Percentiles rank a stretch among this genome's conserved stretches.
These are phyloP conservation scores for Ophiocordyceps australis DNA, from an alignment of 2,329 filamentous ascomycete genomes.

Conservation along the genomic window DNA sequence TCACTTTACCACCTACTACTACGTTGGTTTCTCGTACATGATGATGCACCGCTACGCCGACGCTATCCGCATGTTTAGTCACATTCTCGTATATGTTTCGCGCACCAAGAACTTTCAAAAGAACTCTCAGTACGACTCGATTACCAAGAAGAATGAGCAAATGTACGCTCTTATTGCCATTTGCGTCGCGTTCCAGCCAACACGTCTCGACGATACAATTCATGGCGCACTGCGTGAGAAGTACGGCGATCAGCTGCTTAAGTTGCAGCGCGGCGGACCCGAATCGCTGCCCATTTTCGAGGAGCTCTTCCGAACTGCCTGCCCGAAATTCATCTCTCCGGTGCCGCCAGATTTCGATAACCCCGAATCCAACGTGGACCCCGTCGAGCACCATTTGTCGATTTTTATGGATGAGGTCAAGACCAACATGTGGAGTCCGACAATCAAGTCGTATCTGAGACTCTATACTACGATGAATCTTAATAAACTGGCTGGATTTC, in stretches of 20 bases:
- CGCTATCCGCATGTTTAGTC: conserved; percentile 99
- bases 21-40: conserved; percentile 99
- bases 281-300: conserved; percentile 94
- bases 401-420: conserved; percentile 99
- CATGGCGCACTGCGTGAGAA: conserved; percentile 96
- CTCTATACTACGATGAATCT: conserved; percentile 99
- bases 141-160: conserved; percentile 99
- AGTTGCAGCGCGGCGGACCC: conserved; percentile 88
- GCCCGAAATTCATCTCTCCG: conserved; percentile 98
- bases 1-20: conserved; percentile 99
- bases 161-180: conserved; percentile 99
- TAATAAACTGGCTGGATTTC: conserved; percentile 92
- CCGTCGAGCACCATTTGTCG: conserved; percentile 87
- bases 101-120: conserved; percentile 99
- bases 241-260: conserved; percentile 95
- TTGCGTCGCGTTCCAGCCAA: conserved; percentile 95
- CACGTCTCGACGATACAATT: conserved; percentile 94
- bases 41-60: conserved; percentile 99
- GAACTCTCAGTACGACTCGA: conserved; percentile 93
- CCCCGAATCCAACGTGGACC: conserved; percentile 88
- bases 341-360: conserved; percentile 96
- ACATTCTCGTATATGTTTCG: conserved; percentile 97
- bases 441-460: conserved; percentile 94
- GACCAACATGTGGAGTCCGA: conserved; percentile 96
- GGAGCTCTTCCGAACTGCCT: conserved; percentile 93